A percentile compares a stretch with the other conserved stretches of the same genome.
phyloP scores from a whole-genome alignment of 2,329 filamentous ascomycete genomes.

The Microthyrium microscopicum region DNA sequence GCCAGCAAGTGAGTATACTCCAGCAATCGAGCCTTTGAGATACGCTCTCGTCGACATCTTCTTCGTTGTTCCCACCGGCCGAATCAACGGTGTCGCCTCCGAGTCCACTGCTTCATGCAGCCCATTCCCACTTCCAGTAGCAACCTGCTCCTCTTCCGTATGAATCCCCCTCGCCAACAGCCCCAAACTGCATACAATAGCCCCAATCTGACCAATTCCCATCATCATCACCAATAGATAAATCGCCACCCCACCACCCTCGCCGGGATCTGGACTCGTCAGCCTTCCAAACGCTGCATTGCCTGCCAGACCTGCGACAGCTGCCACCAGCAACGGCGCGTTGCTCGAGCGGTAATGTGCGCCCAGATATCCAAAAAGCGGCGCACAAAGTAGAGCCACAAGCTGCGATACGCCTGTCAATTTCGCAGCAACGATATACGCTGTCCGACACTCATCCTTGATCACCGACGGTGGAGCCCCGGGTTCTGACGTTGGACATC shows the following conservation, averaged over 20 bases:
- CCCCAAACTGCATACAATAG: constrained; percentile 90
- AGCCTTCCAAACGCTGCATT: constrained; percentile 65
- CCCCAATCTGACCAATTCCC: constrained; percentile 86
- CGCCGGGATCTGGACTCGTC: constrained; percentile 56
- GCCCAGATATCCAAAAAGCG: constrained; percentile 74
- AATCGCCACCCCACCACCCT: constrained; percentile 50
- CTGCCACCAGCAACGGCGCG: constrained; percentile 55
- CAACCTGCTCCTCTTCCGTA: constrained; percentile 19
- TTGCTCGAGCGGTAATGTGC: constrained; percentile 51
- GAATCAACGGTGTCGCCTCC: constrained; percentile 5
- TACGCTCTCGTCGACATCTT: constrained; percentile 14
- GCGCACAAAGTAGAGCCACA: constrained; percentile 68
- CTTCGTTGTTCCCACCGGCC: neutral
- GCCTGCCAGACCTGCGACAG: constrained; percentile 57
- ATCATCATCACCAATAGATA: constrained; percentile 66
- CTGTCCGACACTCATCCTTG: constrained; percentile 68
- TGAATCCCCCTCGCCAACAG: constrained; percentile 70
- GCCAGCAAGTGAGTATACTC: constrained; percentile 81
- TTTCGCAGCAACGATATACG: constrained; percentile 76
- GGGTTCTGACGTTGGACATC: constrained; percentile 42
- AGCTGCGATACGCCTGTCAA: constrained; percentile 82
- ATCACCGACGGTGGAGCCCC: constrained; percentile 30
- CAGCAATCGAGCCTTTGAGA: constrained; percentile 86
- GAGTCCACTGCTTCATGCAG: neutral
- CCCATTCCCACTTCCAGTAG: neutral